A percentile compares a stretch with the other conserved stretches of the same genome.
phyloP scores from a whole-genome alignment of 768 basidiomycete species.

The Lactarius hengduanensis region DNA sequence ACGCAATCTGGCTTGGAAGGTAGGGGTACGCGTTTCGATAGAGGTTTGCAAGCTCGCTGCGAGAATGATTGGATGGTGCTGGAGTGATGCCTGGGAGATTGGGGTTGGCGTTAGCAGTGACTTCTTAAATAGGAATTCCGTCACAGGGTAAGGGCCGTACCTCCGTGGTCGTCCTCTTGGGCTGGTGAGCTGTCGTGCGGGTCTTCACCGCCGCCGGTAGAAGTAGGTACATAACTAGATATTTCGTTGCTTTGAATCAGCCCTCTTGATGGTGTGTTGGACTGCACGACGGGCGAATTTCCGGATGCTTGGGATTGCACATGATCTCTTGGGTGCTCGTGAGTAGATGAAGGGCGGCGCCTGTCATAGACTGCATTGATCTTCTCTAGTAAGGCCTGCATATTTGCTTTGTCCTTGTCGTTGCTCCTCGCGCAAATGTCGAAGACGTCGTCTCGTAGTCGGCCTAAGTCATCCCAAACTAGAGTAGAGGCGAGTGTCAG shows the following conservation, averaged over 20 bases:
- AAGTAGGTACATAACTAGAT: not conserved
- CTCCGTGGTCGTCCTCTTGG: not conserved
- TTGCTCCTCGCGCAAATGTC: not conserved
- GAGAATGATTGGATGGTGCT: too few species aligned
- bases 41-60: not conserved
- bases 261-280: not conserved
- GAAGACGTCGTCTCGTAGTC: not conserved
- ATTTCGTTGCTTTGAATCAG: not conserved
- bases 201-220: not conserved
- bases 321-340: not conserved
- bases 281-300: too few species aligned
- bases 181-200: not conserved
- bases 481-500: not conserved
- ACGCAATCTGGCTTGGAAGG: not conserved
- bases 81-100: not conserved
- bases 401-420: not conserved
- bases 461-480: slow-evolving; percentile 6
- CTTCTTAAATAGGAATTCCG: not conserved
- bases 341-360: too few species aligned
- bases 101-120: not conserved
- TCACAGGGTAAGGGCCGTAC: not conserved
- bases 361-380: not conserved
- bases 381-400: not conserved
- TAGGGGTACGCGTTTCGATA: not conserved
- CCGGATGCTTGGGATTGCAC: not conserved